Evolutionary conservation across 2,329 filamentous ascomycete species (phyloP).

Genomic region (Trichoderma guizhouense): DNA sequence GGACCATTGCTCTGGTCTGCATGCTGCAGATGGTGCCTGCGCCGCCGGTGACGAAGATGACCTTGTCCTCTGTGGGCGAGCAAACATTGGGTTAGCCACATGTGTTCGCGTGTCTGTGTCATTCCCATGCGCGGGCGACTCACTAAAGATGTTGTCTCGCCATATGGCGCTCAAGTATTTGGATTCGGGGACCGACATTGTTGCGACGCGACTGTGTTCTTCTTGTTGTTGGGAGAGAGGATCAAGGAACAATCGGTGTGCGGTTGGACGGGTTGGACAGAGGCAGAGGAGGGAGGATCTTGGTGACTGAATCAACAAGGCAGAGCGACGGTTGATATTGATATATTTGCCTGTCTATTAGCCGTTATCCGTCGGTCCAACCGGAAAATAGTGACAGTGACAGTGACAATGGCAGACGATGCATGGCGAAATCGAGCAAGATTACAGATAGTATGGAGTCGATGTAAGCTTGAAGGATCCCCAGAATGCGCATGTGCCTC

Average conservation of each 20-base stretch:
- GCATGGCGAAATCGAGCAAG: not conserved
- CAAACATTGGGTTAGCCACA: not conserved
- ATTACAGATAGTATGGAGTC: not conserved
- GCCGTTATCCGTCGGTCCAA: not conserved
- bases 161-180: slow-evolving; percentile 80
- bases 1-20: slow-evolving; percentile 86
- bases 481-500: not conserved
- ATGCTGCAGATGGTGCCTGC: slow-evolving; percentile 92
- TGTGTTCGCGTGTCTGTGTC: not conserved
- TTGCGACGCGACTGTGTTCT: not conserved
- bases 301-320: not conserved
- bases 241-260: no score
- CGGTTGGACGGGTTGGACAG: not conserved
- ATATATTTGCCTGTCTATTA: not conserved
- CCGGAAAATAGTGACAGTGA: not conserved
- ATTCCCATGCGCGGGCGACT: not conserved
- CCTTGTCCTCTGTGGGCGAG: slow-evolving; percentile 64
- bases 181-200: slow-evolving; percentile 67
- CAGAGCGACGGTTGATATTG: not conserved
- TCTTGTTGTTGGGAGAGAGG: not conserved
- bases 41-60: slow-evolving; percentile 92
- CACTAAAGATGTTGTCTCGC: slow-evolving; percentile 84
- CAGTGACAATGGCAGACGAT: not conserved
- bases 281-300: not conserved
- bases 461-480: not conserved